A percentile compares a stretch with the other conserved stretches of the same genome.
Conservation (phyloP, 208 protist genomes). For the Trypanosomatidae sp. region DNA sequence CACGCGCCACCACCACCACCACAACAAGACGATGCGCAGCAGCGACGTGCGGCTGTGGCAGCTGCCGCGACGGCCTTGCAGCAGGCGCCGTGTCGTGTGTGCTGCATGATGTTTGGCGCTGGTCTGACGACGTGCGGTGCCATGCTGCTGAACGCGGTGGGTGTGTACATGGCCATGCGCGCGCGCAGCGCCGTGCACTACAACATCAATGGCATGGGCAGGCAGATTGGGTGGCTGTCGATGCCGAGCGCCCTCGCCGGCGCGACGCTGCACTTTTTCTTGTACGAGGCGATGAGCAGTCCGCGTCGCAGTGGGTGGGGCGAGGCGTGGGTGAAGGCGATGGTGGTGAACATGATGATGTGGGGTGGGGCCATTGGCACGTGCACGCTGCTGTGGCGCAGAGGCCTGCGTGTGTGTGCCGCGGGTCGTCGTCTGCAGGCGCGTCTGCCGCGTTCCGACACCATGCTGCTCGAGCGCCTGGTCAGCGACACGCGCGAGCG, state of each 20-base stretch:
- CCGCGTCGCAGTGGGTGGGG: conserved; percentile 62
- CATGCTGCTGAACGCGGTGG: conserved; percentile 21
- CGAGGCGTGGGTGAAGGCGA: conserved; percentile 79
- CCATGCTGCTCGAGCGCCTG: conserved; percentile 54
- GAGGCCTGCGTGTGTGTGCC: conserved; percentile 23
- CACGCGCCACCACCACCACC: too few relatives aligned
- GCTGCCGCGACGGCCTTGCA: conserved; percentile 13
- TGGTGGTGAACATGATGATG: conserved; percentile 38
- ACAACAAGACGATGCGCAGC: conserved; percentile 47
- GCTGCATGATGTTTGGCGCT: conserved; percentile 59
- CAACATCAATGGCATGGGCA: conserved; percentile 58
- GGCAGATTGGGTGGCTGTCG: conserved; percentile 56
- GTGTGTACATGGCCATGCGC: conserved; percentile 34
- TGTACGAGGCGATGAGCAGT: conserved; percentile 82
- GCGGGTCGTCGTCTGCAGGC: conserved; percentile 54
- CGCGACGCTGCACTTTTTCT: conserved; percentile 64
- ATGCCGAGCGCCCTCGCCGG: conserved; percentile 53
- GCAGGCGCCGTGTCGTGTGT: conserved; percentile 34
- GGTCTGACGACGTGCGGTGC: conserved; percentile 35
- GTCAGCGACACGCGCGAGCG: conserved; percentile 19
- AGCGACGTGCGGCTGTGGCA: conserved; percentile 19
- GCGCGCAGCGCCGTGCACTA: conserved; percentile 63
- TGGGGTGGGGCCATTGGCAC: conserved; percentile 38
- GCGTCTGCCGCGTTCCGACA: conserved; percentile 57
- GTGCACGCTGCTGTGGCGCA: conserved; percentile 54